Evolutionary conservation across 371 early-diverging fungal genomes (phyloP).

Genomic region (Chytridium lagenaria): DNA sequence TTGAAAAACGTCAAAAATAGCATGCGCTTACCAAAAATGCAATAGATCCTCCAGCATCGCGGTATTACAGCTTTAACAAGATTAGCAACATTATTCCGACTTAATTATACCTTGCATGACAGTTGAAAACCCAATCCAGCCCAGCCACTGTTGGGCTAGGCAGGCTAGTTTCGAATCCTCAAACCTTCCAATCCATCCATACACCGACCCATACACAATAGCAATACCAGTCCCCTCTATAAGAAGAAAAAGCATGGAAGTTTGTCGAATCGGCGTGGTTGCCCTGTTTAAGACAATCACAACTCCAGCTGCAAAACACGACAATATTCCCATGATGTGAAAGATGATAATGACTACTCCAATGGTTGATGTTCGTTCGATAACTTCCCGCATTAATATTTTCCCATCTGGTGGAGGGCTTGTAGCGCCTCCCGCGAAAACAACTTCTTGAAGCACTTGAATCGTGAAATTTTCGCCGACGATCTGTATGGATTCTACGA

Average conservation of each 20-base stretch:
- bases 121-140: constrained; percentile 19
- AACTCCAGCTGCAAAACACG: background rate
- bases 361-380: background rate
- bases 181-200: constrained; percentile 9
- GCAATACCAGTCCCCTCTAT: background rate
- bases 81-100: background rate
- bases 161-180: background rate
- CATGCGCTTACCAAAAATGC: constrained; percentile 2
- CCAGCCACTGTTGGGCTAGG: constrained; percentile 10
- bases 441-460: too few species aligned
- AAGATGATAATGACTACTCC: background rate
- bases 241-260: background rate
- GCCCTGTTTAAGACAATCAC: background rate
- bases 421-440: background rate
- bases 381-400: background rate
- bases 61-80: constrained; percentile 4
- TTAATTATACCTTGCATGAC: constrained; percentile 16
- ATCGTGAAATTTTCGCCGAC: background rate
- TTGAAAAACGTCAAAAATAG: too few species aligned
- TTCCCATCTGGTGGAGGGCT: background rate
- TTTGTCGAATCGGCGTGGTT: background rate
- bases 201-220: background rate
- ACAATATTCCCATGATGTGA: background rate
- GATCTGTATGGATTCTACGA: background rate
- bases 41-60: constrained; percentile 14